Percentiles rank a stretch among this genome's conserved stretches.
Evolutionary conservation across 306 rosid species (phyloP).

Genomic region (Hippophae tibetana): DNA sequence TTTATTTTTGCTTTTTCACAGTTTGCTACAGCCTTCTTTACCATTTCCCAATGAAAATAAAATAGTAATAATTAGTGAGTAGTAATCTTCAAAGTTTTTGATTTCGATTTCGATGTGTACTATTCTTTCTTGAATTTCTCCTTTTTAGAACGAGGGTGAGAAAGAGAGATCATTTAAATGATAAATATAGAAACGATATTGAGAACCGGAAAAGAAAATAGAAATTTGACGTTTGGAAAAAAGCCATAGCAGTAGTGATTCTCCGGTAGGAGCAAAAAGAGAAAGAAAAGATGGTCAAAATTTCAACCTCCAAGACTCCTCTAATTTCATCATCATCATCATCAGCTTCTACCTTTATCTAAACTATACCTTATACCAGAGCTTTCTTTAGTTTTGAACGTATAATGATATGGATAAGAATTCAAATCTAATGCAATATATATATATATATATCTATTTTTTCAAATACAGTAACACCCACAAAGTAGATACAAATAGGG

Average conservation of each 20-base stretch:
- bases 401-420: too few species aligned
- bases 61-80: slow-evolving; percentile 18
- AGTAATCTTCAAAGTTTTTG: slow-evolving; percentile 26
- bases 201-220: slow-evolving; percentile 36
- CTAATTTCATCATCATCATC: slow-evolving; percentile 56
- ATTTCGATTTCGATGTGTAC: background rate
- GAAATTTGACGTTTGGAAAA: slow-evolving; percentile 37
- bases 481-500: too few species aligned
- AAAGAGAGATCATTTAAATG: slow-evolving; percentile 11
- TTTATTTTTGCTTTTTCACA: slow-evolving; percentile 85
- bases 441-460: too few species aligned
- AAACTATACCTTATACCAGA: slow-evolving; percentile 54
- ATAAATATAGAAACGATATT: slow-evolving; percentile 19
- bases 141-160: slow-evolving; percentile 10
- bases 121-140: slow-evolving; percentile 4
- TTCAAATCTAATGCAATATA: too few species aligned
- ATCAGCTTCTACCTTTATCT: slow-evolving; percentile 96
- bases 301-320: slow-evolving; percentile 84
- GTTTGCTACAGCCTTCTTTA: slow-evolving; percentile 91
- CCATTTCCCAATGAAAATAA: slow-evolving; percentile 70
- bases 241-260: slow-evolving; percentile 42
- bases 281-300: slow-evolving; percentile 85
- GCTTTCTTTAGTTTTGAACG: slow-evolving; percentile 40
- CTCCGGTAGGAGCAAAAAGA: slow-evolving; percentile 20
- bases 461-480: too few species aligned